Conservation (phyloP, 345 rosid species). For the Eutrema yunnanense region DNA sequence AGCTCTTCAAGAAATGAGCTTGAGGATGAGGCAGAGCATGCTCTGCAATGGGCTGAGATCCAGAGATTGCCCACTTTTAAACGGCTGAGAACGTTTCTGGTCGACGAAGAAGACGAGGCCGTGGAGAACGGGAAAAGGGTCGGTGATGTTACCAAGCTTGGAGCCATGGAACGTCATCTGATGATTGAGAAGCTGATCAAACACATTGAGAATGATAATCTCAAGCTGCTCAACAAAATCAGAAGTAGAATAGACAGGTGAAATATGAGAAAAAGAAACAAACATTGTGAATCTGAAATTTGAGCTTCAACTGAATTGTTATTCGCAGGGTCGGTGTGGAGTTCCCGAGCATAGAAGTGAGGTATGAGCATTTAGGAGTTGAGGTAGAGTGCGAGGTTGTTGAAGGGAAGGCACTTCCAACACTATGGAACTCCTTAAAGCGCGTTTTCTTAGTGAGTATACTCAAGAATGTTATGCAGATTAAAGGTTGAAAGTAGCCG, state of each 20-base stretch:
- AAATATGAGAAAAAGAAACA: background rate
- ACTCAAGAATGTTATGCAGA: background rate
- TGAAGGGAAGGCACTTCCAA: conserved; percentile 72
- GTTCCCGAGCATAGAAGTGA: conserved; percentile 56
- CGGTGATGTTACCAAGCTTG: conserved; percentile 53
- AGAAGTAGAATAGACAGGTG: conserved; percentile 51
- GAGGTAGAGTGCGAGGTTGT: conserved; percentile 66
- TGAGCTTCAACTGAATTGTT: background rate
- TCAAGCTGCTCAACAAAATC: conserved; percentile 43
- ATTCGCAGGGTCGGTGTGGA: conserved; percentile 53
- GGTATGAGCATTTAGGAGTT: conserved; percentile 46
- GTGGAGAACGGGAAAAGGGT: conserved; percentile 27
- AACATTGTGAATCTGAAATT: background rate
- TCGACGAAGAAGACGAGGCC: conserved; percentile 19
- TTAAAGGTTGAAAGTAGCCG: background rate
- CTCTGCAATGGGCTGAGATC: conserved; percentile 58
- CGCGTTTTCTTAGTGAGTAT: conserved; percentile 42
- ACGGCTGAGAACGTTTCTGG: conserved; percentile 49
- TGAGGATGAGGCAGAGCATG: conserved; percentile 35
- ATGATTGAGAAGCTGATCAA: conserved; percentile 61
- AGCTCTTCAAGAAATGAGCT: conserved; percentile 24
- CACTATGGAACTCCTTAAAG: conserved; percentile 61
- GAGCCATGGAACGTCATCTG: conserved; percentile 42
- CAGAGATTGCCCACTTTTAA: conserved; percentile 67
- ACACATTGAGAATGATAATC: conserved; percentile 64